A percentile compares a stretch with the other conserved stretches of the same genome.
Evolutionary conservation across 768 basidiomycete species (phyloP).

Genomic region (Scleroderma citrinum): DNA sequence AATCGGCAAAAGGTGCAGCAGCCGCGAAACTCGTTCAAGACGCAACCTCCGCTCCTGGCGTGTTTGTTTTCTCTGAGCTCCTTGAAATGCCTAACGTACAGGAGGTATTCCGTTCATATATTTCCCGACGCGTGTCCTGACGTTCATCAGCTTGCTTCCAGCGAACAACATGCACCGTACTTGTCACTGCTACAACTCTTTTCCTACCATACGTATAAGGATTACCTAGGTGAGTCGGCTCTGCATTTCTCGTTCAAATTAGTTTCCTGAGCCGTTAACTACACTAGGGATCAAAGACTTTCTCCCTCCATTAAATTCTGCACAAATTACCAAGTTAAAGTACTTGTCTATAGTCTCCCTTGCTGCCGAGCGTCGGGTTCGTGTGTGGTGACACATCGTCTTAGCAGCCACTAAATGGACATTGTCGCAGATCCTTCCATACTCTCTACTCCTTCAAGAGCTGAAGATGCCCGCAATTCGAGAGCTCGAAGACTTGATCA

Average conservation of each 20-base stretch:
- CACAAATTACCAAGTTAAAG: slow-evolving; percentile 84
- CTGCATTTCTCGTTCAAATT: not conserved
- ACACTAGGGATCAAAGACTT: slow-evolving; percentile 55
- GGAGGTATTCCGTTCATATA: slow-evolving; percentile 48
- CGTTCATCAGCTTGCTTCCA: slow-evolving; percentile 54
- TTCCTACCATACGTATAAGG: slow-evolving; percentile 80
- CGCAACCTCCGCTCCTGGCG: slow-evolving; percentile 82
- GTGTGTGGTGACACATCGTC: slow-evolving; percentile 19
- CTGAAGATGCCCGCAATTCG: slow-evolving; percentile 77
- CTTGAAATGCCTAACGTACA: slow-evolving; percentile 78
- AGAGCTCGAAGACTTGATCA: slow-evolving; percentile 93
- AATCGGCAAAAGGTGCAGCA: slow-evolving; percentile 86
- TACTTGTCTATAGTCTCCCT: slow-evolving; percentile 88
- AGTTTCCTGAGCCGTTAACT: not conserved
- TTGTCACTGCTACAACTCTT: slow-evolving; percentile 76
- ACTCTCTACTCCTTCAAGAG: slow-evolving; percentile 59
- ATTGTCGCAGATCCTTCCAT: slow-evolving; percentile 66
- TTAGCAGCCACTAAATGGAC: not conserved
- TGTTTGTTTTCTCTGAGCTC: slow-evolving; percentile 89
- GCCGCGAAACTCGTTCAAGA: slow-evolving; percentile 86
- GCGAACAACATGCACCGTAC: slow-evolving; percentile 56
- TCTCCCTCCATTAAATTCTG: slow-evolving; percentile 61
- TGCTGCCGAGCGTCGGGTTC: slow-evolving; percentile 69
- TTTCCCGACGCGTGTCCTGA: not conserved
- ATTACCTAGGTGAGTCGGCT: slow-evolving; percentile 66